Evolutionary conservation across 345 rosid species (phyloP).

Genomic region (Bretschneidera sinensis): DNA sequence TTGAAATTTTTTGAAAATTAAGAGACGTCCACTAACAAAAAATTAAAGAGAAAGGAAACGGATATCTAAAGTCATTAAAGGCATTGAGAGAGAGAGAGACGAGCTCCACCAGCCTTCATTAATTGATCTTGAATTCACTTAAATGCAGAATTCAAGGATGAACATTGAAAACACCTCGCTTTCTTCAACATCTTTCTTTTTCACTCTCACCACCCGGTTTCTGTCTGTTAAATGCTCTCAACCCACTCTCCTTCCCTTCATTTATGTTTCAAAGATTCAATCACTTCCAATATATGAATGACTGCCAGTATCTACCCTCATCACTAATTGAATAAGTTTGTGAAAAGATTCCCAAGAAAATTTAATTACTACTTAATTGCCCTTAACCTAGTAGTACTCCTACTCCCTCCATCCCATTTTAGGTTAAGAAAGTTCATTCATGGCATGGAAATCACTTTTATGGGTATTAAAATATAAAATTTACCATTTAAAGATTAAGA

Average conservation of each 20-base stretch:
- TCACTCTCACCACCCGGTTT: conserved; percentile 28
- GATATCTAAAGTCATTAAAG: conserved; percentile 24
- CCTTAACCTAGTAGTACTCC: no score
- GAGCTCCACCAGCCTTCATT: conserved; percentile 46
- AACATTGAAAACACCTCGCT: conserved; percentile 45
- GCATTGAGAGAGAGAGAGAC: conserved; percentile 18
- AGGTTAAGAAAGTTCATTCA: no score
- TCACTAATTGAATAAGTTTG: no score
- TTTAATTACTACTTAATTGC: no score
- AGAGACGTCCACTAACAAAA: no score
- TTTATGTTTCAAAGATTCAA: conserved; percentile 19
- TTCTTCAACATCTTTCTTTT: conserved; percentile 35
- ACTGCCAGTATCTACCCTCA: background rate
- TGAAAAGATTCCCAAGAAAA: no score
- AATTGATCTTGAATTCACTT: conserved; percentile 45
- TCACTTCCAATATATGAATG: background rate
- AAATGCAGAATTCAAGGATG: conserved; percentile 51
- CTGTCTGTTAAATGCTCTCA: conserved; percentile 40
- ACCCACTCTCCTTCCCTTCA: conserved; percentile 47
- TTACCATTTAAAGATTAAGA: no score
- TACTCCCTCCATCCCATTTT: no score
- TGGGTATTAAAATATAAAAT: no score
- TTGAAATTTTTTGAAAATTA: background rate
- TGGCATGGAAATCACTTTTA: no score
- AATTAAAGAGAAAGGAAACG: background rate